phyloP scores from a whole-genome alignment of 2,329 filamentous ascomycete genomes.

The Trichoderma breve region DNA sequence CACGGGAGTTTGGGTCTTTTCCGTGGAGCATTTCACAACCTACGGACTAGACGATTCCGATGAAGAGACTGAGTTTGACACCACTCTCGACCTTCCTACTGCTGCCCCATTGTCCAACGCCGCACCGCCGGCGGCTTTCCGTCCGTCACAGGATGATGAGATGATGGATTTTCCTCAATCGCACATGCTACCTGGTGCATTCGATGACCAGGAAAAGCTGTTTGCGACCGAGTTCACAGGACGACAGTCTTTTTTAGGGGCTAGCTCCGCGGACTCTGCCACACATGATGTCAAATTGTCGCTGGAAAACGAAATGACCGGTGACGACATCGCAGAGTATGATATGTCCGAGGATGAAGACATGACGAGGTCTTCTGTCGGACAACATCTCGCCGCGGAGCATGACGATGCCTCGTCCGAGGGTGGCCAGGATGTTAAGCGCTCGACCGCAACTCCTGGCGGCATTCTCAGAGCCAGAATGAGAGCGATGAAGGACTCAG shows the following conservation, averaged over 20 bases:
- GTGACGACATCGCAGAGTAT: slow-evolving; percentile 72
- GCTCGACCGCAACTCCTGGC: slow-evolving; percentile 51
- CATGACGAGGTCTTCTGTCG: slow-evolving; percentile 75
- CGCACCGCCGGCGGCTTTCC: slow-evolving; percentile 24
- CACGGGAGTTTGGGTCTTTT: slow-evolving; percentile 86
- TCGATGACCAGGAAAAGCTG: slow-evolving; percentile 60
- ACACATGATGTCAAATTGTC: slow-evolving; percentile 59
- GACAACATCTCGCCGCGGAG: slow-evolving; percentile 75
- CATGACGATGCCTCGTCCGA: slow-evolving; percentile 58
- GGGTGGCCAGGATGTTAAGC: slow-evolving; percentile 47
- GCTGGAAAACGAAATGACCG: slow-evolving; percentile 49
- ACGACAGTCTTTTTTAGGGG: slow-evolving; percentile 84
- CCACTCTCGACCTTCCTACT: slow-evolving; percentile 31
- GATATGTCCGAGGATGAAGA: slow-evolving; percentile 68
- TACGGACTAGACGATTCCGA: slow-evolving; percentile 84
- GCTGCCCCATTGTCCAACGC: slow-evolving; percentile 19
- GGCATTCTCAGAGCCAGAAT: slow-evolving; percentile 63
- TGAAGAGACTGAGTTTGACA: slow-evolving; percentile 61
- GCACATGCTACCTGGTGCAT: slow-evolving; percentile 71
- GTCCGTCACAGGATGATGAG: slow-evolving; percentile 44
- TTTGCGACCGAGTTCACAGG: slow-evolving; percentile 56
- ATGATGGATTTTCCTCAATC: slow-evolving; percentile 56
- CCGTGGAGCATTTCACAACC: slow-evolving; percentile 93
- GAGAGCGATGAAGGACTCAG: slow-evolving; percentile 60
- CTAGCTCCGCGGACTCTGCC: slow-evolving; percentile 81